Evolutionary conservation across 2,329 filamentous ascomycete genomes (phyloP).

Genomic region (Xylariaceae sp.): DNA sequence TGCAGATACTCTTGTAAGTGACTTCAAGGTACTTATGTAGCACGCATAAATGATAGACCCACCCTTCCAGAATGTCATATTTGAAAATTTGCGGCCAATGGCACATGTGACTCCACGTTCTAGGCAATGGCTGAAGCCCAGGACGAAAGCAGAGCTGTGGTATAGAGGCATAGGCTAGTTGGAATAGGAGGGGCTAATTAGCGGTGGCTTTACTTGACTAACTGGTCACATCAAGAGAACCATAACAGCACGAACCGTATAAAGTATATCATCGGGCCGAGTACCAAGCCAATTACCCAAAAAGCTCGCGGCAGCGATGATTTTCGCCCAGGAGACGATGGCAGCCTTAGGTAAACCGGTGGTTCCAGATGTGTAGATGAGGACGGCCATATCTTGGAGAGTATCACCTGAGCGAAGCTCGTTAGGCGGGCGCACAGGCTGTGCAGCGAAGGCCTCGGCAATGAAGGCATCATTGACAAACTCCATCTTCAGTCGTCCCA

Average conservation of each 20-base stretch:
- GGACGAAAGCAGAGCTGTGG: constrained; percentile 71
- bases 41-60: not conserved
- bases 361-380: constrained; percentile 85
- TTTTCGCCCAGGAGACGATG: constrained; percentile 69
- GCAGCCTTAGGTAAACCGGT: constrained; percentile 80
- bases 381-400: constrained; percentile 57
- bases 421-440: constrained; percentile 56
- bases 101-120: constrained; percentile 61
- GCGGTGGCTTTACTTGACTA: not conserved
- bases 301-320: constrained; percentile 50
- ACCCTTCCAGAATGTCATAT: constrained; percentile 65
- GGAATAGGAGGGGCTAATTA: constrained; percentile 7
- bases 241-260: constrained; percentile 53
- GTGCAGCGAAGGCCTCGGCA: constrained; percentile 47
- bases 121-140: constrained; percentile 63
- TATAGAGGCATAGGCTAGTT: constrained; percentile 88
- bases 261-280: constrained; percentile 64
- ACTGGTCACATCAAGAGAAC: not conserved
- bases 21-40: too few species aligned
- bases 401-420: constrained; percentile 48
- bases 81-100: constrained; percentile 74
- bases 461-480: constrained; percentile 58
- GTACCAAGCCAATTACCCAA: constrained; percentile 54
- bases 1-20: too few species aligned
- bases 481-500: constrained; percentile 53